These are phyloP conservation scores for Penstemon eatonii DNA, from an alignment of 257 asterid genomes.

Conservation along the genomic window DNA sequence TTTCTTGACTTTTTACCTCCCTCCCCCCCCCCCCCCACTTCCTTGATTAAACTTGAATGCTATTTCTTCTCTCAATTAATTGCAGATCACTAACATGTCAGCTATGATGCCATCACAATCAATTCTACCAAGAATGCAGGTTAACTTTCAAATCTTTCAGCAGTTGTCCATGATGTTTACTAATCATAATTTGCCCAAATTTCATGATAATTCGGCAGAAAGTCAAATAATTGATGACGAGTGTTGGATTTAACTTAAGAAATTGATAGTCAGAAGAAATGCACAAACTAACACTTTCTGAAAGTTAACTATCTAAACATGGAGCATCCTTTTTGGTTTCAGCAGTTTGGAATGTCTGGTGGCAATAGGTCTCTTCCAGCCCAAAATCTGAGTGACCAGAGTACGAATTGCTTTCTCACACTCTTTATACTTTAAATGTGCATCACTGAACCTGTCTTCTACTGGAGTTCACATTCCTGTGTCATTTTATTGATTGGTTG, in stretches of 20 bases:
- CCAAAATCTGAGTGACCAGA: constrained; percentile 78
- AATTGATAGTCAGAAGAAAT: constrained; percentile 11
- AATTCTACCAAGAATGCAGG: constrained; percentile 79
- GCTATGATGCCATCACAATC: constrained; percentile 91
- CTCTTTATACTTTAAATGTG: background rate
- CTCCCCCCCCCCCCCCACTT: background rate
- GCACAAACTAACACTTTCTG: background rate
- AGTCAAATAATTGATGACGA: background rate
- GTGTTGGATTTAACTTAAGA: constrained; percentile 4
- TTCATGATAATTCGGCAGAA: background rate
- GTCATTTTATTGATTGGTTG: background rate
- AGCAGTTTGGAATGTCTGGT: constrained; percentile 85
- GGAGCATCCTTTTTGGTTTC: constrained; percentile 34
- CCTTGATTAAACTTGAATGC: constrained; percentile 15
- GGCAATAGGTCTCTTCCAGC: constrained; percentile 71
- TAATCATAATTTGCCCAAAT: background rate
- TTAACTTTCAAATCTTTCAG: constrained; percentile 34
- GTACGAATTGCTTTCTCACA: constrained; percentile 40
- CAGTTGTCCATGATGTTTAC: constrained; percentile 20
- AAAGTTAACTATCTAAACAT: background rate
- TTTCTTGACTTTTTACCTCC: too few species aligned
- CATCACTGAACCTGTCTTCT: background rate
- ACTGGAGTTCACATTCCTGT: background rate
- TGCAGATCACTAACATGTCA: constrained; percentile 89
- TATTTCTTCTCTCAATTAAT: constrained; percentile 31